A percentile compares a stretch with the other conserved stretches of the same genome.
phyloP scores from a whole-genome alignment of 2,329 filamentous ascomycete genomes.

The Aureobasidium sp. region DNA sequence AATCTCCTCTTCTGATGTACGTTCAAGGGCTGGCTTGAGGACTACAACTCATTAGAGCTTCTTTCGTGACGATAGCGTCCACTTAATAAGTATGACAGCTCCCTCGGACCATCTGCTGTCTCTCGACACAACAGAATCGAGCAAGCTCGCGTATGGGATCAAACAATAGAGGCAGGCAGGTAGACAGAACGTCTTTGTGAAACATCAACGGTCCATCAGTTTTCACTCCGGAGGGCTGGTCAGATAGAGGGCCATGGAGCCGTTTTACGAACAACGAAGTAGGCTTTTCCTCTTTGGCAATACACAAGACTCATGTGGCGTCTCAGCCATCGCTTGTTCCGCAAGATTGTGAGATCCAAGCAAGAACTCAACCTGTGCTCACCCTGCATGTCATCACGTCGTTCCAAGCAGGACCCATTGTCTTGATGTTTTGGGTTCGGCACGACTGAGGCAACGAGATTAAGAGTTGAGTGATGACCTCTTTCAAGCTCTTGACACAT shows the following conservation, averaged over 20 bases:
- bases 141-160: constrained; percentile 9
- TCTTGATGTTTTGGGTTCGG: neutral
- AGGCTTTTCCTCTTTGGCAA: constrained; percentile 1
- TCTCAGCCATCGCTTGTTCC: constrained; percentile 13
- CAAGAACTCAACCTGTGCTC: neutral
- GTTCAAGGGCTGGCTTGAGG: neutral
- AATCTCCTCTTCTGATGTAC: neutral
- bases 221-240: neutral
- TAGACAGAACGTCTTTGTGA: constrained; percentile 14
- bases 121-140: constrained; percentile 4
- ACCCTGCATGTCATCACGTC: constrained; percentile 9
- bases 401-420: neutral
- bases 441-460: neutral
- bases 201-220: constrained; percentile 16
- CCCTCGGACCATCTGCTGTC: neutral
- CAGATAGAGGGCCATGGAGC: constrained; percentile 8
- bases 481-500: constrained; percentile 1
- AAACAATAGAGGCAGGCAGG: constrained; percentile 16
- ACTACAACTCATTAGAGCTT: constrained; percentile 12
- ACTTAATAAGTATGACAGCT: constrained; percentile 9
- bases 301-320: constrained; percentile 5
- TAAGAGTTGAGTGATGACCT: neutral
- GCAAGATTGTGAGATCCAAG: neutral
- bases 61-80: constrained; percentile 8
- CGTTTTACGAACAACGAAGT: constrained; percentile 13